Evolutionary conservation across 176 grass and related monocot genomes (phyloP).

Genomic region (Aegilops longissima): DNA sequence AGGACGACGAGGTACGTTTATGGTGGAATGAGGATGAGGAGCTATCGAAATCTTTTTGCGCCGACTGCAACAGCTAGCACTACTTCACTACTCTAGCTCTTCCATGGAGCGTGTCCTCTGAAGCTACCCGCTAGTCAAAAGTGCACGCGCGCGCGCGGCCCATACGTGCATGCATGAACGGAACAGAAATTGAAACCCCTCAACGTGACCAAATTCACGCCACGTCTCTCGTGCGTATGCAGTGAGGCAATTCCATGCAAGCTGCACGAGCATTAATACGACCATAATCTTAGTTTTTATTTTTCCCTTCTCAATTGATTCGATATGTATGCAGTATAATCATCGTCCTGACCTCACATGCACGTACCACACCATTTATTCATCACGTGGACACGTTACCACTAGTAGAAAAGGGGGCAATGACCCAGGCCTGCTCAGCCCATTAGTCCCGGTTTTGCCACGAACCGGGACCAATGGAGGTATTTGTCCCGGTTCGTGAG

Average conservation of each 20-base stretch:
- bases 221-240: background rate
- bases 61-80: conserved; percentile 33
- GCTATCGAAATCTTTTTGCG: conserved; percentile 26
- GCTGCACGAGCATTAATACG: background rate
- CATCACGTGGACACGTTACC: background rate
- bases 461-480: too few species aligned
- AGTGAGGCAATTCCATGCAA: background rate
- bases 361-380: background rate
- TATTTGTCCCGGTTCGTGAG: too few species aligned
- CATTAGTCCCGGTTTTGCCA: too few species aligned
- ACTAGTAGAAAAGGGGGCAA: too few species aligned
- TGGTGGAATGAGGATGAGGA: background rate
- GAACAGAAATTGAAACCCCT: background rate
- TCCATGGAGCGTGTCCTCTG: conserved; percentile 21
- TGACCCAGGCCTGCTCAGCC: too few species aligned
- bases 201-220: background rate
- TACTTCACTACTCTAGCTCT: background rate
- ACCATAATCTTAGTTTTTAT: background rate
- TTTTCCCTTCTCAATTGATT: background rate
- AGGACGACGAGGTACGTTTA: background rate
- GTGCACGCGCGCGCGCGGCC: background rate
- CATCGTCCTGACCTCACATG: background rate
- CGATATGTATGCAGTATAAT: too few species aligned
- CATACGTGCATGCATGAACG: background rate
- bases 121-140: conserved; percentile 40